A percentile compares a stretch with the other conserved stretches of the same genome.
phyloP scores from a whole-genome alignment of 345 rosid genomes.

The Crucihimalaya himalaica region DNA sequence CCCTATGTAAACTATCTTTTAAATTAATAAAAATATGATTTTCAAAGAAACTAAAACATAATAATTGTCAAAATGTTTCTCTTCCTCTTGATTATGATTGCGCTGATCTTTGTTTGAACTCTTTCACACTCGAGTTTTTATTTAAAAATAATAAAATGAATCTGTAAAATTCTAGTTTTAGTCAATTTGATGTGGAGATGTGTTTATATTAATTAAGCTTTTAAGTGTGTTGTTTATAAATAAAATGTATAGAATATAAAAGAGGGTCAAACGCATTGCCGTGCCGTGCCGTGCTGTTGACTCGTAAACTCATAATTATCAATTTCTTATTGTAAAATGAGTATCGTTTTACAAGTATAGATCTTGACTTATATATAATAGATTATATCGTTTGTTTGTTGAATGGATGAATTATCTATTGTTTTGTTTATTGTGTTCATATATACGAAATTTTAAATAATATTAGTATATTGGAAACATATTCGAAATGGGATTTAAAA shows the following conservation, averaged over 20 bases:
- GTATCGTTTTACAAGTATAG: neutral
- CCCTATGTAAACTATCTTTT: neutral
- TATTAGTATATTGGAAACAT: neutral
- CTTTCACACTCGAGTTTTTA: neutral
- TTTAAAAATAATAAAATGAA: neutral
- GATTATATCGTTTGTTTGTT: neutral
- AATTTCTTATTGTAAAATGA: neutral
- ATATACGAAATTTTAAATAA: neutral
- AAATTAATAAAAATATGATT: neutral
- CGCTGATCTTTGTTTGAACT: neutral
- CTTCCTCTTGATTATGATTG: neutral
- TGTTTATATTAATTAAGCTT: neutral
- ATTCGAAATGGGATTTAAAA: neutral
- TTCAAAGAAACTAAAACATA: neutral
- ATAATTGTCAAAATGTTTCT: neutral
- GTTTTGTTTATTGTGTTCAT: slow-evolving; percentile 9
- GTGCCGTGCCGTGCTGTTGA: slow-evolving; percentile 16
- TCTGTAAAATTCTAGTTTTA: neutral
- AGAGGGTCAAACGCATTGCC: slow-evolving; percentile 2
- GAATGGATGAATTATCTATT: neutral
- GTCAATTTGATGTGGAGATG: neutral
- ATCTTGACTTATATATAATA: neutral
- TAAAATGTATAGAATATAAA: neutral
- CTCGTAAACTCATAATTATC: slow-evolving; percentile 7
- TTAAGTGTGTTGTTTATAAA: neutral